Percentiles rank a stretch among this genome's conserved stretches.
Conservation (phyloP, 1,284 basidiomycete genomes). For the Leucoagaricus sp. region DNA sequence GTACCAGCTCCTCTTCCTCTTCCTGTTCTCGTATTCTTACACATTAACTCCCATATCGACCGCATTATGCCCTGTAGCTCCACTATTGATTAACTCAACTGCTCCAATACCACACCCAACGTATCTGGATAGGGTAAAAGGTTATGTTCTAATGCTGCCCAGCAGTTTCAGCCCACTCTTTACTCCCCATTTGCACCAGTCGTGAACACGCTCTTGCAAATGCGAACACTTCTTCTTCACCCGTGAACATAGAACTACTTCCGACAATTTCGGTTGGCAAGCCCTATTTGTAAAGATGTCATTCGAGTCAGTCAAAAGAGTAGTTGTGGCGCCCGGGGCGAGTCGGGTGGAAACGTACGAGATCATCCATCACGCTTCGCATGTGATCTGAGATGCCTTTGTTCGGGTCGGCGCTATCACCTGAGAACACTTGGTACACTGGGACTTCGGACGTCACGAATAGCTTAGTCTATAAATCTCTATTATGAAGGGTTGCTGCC, state of each 20-base stretch:
- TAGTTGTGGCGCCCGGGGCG: background rate
- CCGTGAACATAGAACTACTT: slow-evolving; percentile 84
- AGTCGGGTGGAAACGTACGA: slow-evolving; percentile 51
- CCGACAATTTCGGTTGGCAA: slow-evolving; percentile 75
- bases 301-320: background rate
- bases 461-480: slow-evolving; percentile 68
- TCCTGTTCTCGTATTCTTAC: background rate
- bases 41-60: background rate
- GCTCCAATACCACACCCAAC: background rate
- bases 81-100: background rate
- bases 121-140: background rate
- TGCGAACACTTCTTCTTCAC: slow-evolving; percentile 94
- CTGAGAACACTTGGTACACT: slow-evolving; percentile 85
- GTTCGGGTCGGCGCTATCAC: slow-evolving; percentile 43
- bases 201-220: slow-evolving; percentile 92
- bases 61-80: background rate
- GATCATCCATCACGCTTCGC: slow-evolving; percentile 88
- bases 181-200: slow-evolving; percentile 90
- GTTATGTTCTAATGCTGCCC: slow-evolving; percentile 26
- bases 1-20: background rate
- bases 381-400: slow-evolving; percentile 73
- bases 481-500: slow-evolving; percentile 8
- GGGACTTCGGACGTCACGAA: slow-evolving; percentile 91
- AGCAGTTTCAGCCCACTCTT: slow-evolving; percentile 79
- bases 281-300: slow-evolving; percentile 51